Conservation (phyloP, 441 rosid genomes). For the Brassica hybrid region DNA sequence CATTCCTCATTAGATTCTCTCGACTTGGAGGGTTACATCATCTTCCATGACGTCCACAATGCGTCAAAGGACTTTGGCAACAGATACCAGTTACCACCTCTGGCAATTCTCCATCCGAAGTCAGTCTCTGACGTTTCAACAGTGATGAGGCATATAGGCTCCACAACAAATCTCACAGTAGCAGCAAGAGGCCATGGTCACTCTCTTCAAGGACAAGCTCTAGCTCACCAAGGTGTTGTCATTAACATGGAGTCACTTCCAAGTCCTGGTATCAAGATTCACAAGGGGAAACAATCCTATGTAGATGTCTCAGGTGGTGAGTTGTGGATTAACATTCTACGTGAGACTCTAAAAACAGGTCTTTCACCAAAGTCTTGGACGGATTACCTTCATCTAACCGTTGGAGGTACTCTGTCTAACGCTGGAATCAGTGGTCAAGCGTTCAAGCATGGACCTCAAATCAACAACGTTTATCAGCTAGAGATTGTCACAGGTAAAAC, state of each 20-base stretch:
- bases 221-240: slow-evolving; percentile 76
- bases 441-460: slow-evolving; percentile 89
- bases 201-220: slow-evolving; percentile 92
- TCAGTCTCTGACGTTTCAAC: slow-evolving; percentile 81
- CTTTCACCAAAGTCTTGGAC: slow-evolving; percentile 95
- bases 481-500: slow-evolving; percentile 85
- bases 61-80: slow-evolving; percentile 90
- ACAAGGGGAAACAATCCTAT: slow-evolving; percentile 54
- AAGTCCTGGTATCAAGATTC: slow-evolving; percentile 48
- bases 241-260: slow-evolving; percentile 79
- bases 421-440: slow-evolving; percentile 97
- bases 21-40: slow-evolving; percentile 64
- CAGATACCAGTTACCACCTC: slow-evolving; percentile 60
- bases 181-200: slow-evolving; percentile 96
- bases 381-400: slow-evolving; percentile 86
- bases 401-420: slow-evolving; percentile 91
- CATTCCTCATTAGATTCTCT: slow-evolving; percentile 50
- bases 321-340: slow-evolving; percentile 83
- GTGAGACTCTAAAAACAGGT: slow-evolving; percentile 73
- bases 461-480: slow-evolving; percentile 74
- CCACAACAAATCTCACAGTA: slow-evolving; percentile 63
- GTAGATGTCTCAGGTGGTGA: slow-evolving; percentile 93
- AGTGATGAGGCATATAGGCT: slow-evolving; percentile 62
- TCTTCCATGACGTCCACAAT: slow-evolving; percentile 54
- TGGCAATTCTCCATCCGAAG: slow-evolving; percentile 74